These are phyloP conservation scores for Colletotrichum cereale DNA, from an alignment of 2,329 filamentous ascomycete genomes.

Conservation along the genomic window DNA sequence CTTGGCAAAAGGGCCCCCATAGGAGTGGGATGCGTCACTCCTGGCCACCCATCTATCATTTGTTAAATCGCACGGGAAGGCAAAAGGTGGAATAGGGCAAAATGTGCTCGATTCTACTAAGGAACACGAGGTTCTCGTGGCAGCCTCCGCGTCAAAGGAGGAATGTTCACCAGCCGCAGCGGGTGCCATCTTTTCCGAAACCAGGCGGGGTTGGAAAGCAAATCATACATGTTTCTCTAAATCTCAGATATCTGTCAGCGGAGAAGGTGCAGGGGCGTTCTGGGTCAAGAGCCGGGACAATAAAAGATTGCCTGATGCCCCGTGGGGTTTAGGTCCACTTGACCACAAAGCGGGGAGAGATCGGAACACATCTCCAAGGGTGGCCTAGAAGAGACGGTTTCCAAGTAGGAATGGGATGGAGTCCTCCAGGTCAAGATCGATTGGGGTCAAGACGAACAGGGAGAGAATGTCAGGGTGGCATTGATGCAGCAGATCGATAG, in stretches of 20 bases:
- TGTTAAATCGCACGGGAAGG: no score
- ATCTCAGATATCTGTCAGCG: neutral
- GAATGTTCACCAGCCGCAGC: neutral
- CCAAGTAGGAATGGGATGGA: neutral
- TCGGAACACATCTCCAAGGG: neutral
- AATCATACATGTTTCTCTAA: neutral
- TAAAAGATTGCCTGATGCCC: neutral
- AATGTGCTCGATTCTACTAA: neutral
- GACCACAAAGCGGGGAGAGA: neutral
- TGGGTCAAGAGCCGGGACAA: neutral
- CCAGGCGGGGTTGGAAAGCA: neutral
- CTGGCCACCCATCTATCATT: neutral
- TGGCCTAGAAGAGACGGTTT: neutral
- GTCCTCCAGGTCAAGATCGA: neutral
- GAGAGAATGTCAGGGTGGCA: no score
- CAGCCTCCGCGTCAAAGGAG: neutral
- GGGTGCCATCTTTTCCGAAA: neutral
- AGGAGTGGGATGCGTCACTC: neutral
- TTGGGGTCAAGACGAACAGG: neutral
- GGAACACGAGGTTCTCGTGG: neutral
- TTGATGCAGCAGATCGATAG: neutral
- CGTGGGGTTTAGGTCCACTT: neutral
- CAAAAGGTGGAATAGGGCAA: no score
- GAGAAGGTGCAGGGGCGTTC: neutral
- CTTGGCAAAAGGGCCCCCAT: neutral